Conservation (phyloP, 495 filamentous ascomycete genomes). For the Tetracladium setigerum region DNA sequence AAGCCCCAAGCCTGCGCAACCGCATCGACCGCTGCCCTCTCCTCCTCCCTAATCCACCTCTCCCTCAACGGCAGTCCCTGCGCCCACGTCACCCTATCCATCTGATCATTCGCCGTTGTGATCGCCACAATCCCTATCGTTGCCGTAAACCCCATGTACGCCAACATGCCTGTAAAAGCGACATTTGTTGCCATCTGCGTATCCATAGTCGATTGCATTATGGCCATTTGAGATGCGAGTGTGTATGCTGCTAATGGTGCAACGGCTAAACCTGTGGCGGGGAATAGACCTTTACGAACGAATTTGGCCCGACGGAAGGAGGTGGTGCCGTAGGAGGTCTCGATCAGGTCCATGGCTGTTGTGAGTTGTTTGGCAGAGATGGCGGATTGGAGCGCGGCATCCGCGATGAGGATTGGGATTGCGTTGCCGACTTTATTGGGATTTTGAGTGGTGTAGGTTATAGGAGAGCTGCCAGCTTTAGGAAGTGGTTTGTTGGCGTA, state of each 20-base stretch:
- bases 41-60: slow-evolving; percentile 90
- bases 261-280: slow-evolving; percentile 28
- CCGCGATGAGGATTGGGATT: slow-evolving; percentile 57
- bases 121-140: slow-evolving; percentile 77
- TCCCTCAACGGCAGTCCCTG: slow-evolving; percentile 69
- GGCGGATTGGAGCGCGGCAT: slow-evolving; percentile 65
- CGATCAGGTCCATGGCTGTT: slow-evolving; percentile 71
- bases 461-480: slow-evolving; percentile 44
- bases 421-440: slow-evolving; percentile 63
- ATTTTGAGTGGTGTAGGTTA: slow-evolving; percentile 53
- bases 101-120: slow-evolving; percentile 85
- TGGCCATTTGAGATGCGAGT: slow-evolving; percentile 51
- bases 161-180: slow-evolving; percentile 69
- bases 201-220: slow-evolving; percentile 64
- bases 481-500: slow-evolving; percentile 81
- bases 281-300: slow-evolving; percentile 28
- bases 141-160: slow-evolving; percentile 71
- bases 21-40: slow-evolving; percentile 80
- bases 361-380: slow-evolving; percentile 68
- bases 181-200: slow-evolving; percentile 62
- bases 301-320: slow-evolving; percentile 66
- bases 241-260: slow-evolving; percentile 65
- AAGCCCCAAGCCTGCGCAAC: slow-evolving; percentile 89
- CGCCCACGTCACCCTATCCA: slow-evolving; percentile 86
- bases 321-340: slow-evolving; percentile 64